Conservation (phyloP, 129 eudicot species). For the Gnaphalium uliginosum region DNA sequence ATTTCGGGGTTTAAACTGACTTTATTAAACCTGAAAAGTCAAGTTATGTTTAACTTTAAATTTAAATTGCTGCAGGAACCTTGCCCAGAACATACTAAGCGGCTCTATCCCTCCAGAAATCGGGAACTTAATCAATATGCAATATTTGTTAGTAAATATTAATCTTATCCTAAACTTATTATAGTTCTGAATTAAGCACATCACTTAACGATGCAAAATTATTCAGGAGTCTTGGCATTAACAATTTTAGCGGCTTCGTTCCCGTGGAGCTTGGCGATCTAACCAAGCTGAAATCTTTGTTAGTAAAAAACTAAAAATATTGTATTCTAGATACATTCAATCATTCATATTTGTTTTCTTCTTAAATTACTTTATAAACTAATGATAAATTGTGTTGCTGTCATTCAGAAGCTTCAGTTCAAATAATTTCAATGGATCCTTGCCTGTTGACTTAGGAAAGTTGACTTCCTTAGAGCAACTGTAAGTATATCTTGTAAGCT, state of each 20-base stretch:
- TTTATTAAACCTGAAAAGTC: neutral
- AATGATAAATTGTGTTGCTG: neutral
- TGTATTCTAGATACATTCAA: neutral
- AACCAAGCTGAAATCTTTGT: conserved; percentile 59
- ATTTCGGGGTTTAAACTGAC: no score
- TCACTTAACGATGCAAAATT: conserved; percentile 9
- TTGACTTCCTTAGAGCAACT: conserved; percentile 61
- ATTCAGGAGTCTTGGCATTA: conserved; percentile 72
- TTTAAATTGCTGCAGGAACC: conserved; percentile 46
- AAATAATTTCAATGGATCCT: conserved; percentile 55
- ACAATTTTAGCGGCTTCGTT: conserved; percentile 61
- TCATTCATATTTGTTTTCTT: neutral
- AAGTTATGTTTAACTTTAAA: neutral
- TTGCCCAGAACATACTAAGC: conserved; percentile 63
- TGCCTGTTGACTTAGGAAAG: conserved; percentile 57
- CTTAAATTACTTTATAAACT: conserved; percentile 5
- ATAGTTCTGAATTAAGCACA: neutral
- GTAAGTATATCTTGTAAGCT: conserved; percentile 42
- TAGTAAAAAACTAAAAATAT: conserved; percentile 33
- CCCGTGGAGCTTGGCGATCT: conserved; percentile 66
- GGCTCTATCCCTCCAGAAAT: conserved; percentile 60
- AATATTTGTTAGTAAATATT: conserved; percentile 51
- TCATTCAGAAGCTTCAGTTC: conserved; percentile 65
- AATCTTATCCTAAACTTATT: conserved; percentile 2
- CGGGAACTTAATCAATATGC: conserved; percentile 52